Percentiles rank a stretch among this genome's conserved stretches.
These are phyloP conservation scores for Pouteria campechiana DNA, from an alignment of 179 eudicot species.

Conservation along the genomic window DNA sequence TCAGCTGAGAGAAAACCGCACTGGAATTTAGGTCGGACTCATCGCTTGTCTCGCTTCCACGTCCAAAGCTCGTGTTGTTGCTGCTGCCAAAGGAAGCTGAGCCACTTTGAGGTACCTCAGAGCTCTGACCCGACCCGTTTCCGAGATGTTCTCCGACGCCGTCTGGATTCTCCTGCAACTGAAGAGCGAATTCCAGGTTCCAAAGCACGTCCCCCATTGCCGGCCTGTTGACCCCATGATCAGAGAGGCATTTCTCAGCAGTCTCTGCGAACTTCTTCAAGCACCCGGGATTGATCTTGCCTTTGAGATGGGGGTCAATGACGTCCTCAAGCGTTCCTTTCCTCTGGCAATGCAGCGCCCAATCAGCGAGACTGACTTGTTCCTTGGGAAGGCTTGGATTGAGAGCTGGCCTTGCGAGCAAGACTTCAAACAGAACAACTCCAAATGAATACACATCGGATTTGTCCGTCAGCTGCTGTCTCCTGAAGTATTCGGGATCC, in stretches of 20 bases:
- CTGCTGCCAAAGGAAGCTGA: too few species aligned
- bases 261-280: slow-evolving; percentile 65
- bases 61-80: too few species aligned
- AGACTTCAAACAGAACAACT: slow-evolving; percentile 65
- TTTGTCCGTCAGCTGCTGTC: slow-evolving; percentile 71
- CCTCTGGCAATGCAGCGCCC: slow-evolving; percentile 84
- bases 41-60: too few species aligned
- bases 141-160: slow-evolving; percentile 53
- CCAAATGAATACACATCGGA: slow-evolving; percentile 82
- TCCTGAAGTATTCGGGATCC: slow-evolving; percentile 68
- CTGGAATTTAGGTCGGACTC: slow-evolving; percentile 44
- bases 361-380: slow-evolving; percentile 71
- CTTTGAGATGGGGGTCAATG: slow-evolving; percentile 44
- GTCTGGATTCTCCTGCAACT: slow-evolving; percentile 65
- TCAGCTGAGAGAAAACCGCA: slow-evolving; percentile 77
- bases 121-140: slow-evolving; percentile 39
- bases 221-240: slow-evolving; percentile 71
- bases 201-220: slow-evolving; percentile 78
- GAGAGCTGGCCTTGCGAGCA: slow-evolving; percentile 72
- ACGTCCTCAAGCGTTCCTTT: slow-evolving; percentile 66
- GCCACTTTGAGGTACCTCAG: slow-evolving; percentile 21
- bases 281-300: slow-evolving; percentile 50
- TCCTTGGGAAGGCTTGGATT: slow-evolving; percentile 67
- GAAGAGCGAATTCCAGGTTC: slow-evolving; percentile 72
- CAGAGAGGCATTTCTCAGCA: slow-evolving; percentile 77